Base-by-base conservation (phyloP, 306 rosid species). In the Casuarina cunninghamiana region DNA sequence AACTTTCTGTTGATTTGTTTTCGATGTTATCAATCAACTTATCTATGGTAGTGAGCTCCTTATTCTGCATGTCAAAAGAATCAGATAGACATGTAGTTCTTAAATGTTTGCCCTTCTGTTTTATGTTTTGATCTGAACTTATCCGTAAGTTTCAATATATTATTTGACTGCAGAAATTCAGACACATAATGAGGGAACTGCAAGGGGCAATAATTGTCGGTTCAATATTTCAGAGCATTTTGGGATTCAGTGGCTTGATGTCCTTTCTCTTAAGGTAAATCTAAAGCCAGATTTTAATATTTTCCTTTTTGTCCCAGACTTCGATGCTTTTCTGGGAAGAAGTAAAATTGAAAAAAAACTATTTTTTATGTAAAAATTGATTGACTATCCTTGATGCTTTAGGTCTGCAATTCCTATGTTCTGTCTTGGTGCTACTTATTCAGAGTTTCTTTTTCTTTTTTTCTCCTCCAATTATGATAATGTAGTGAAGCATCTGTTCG, bases 201-300 rank as follows among this genome's bases (percentile, higher is more conserved):
- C 98, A 95, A 85, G 98, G 98, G 82, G 98, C 97, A 77, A 85
- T 95, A 85, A 91, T 95, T 76, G 82, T 95, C 78, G 91, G 97
- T 81, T 92, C 97, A 35, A 69, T 92, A 80, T 92, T 92, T 88
- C 98, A 95, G 82, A 83, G 84, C 87, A 75, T 95, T 75, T 83
- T 95, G 82, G 98, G 98, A 68, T 87, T 88, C 79, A 92, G 88
- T 78, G 97, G 98, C 76, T 89, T 89, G 79, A 92, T 95, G 97
- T 87, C 93, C 77, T 46, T 95, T 83, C 75, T 92, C 60, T 86
- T 92, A 75, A 92, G 98, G 97, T 94, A 88, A 85, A 44, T 73
- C 62, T 72, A 71, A 32, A 44, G 49, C 71, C 53, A 74, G 39
- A 7, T 74, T 68, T 10, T 32, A 17, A 55, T 72, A 5, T 81